Evolutionary conservation across 495 filamentous ascomycete genomes (phyloP).

Genomic region (Daldinia grandis): DNA sequence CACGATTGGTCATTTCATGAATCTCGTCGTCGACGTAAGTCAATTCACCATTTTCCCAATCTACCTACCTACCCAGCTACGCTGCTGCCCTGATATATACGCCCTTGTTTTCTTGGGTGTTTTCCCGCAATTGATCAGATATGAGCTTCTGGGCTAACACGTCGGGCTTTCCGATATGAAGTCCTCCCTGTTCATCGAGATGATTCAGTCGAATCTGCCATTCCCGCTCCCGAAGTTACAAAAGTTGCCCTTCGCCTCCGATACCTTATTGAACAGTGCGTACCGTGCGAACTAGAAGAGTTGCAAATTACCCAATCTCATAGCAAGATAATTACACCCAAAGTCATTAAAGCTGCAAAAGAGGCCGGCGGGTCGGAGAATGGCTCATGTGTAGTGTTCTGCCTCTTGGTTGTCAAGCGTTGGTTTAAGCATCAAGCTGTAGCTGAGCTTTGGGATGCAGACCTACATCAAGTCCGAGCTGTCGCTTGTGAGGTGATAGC

Average conservation of each 20-base stretch:
- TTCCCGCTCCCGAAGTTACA: slow-evolving; percentile 76
- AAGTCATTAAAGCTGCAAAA: slow-evolving; percentile 79
- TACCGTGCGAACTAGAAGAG: slow-evolving; percentile 86
- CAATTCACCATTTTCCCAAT: background rate
- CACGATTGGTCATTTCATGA: slow-evolving; percentile 52
- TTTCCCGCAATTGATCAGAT: background rate
- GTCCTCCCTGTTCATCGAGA: slow-evolving; percentile 71
- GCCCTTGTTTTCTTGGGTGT: background rate
- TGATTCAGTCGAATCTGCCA: slow-evolving; percentile 64
- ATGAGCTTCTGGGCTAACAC: slow-evolving; percentile 32
- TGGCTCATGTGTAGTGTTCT: slow-evolving; percentile 79
- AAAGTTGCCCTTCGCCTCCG: slow-evolving; percentile 88
- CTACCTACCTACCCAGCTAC: background rate
- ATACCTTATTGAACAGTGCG: slow-evolving; percentile 86
- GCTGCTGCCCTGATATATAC: too few relatives aligned
- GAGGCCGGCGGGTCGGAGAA: slow-evolving; percentile 82
- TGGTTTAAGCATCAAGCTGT: slow-evolving; percentile 89
- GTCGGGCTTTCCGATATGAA: slow-evolving; percentile 36
- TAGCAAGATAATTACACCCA: slow-evolving; percentile 80
- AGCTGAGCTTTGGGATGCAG: slow-evolving; percentile 89
- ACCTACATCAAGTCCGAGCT: slow-evolving; percentile 79
- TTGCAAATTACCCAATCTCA: slow-evolving; percentile 76
- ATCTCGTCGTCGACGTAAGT: slow-evolving; percentile 52
- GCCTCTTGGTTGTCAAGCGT: slow-evolving; percentile 83
- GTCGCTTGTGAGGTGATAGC: slow-evolving; percentile 93